Conservation (phyloP, 2,329 filamentous ascomycete species). For the Clonostachys sp. region DNA sequence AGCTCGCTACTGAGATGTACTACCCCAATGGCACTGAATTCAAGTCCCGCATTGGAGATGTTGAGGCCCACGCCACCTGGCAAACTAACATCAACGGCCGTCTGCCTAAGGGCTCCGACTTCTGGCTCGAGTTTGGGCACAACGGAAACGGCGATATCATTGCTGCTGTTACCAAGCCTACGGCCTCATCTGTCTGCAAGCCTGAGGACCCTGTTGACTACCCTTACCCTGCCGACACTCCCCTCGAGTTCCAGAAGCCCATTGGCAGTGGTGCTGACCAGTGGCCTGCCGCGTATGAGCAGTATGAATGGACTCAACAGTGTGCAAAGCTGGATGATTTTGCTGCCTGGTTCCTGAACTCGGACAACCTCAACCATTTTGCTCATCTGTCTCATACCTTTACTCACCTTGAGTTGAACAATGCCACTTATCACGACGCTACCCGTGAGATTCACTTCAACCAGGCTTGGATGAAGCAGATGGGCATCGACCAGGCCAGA, state of each 20-base stretch:
- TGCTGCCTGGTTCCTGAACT: slow-evolving; percentile 45
- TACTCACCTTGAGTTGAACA: slow-evolving; percentile 53
- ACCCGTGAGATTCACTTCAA: slow-evolving; percentile 56
- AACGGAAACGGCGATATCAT: slow-evolving; percentile 43
- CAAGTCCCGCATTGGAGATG: slow-evolving; percentile 39
- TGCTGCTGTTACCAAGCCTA: slow-evolving; percentile 41
- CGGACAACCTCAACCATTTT: slow-evolving; percentile 45
- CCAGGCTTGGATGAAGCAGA: slow-evolving; percentile 50
- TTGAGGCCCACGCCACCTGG: slow-evolving; percentile 40
- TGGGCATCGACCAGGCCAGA: slow-evolving; percentile 37
- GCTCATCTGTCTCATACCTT: slow-evolving; percentile 60
- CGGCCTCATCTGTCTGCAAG: slow-evolving; percentile 35
- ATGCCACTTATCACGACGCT: slow-evolving; percentile 54
- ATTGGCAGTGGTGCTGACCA: slow-evolving; percentile 41
- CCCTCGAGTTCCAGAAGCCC: slow-evolving; percentile 38
- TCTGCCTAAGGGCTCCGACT: slow-evolving; percentile 44
- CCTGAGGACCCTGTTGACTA: slow-evolving; percentile 35
- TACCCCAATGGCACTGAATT: slow-evolving; percentile 40
- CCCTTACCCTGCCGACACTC: slow-evolving; percentile 33
- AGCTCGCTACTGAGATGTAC: slow-evolving; percentile 47
- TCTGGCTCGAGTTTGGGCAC: slow-evolving; percentile 48
- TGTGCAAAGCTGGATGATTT: slow-evolving; percentile 47
- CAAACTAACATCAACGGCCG: slow-evolving; percentile 33
- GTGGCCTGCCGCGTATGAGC: slow-evolving; percentile 45
- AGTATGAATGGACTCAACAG: slow-evolving; percentile 42